Evolutionary conservation across 129 eudicot genomes (phyloP).

Genomic region (Centaurea solstitialis): DNA sequence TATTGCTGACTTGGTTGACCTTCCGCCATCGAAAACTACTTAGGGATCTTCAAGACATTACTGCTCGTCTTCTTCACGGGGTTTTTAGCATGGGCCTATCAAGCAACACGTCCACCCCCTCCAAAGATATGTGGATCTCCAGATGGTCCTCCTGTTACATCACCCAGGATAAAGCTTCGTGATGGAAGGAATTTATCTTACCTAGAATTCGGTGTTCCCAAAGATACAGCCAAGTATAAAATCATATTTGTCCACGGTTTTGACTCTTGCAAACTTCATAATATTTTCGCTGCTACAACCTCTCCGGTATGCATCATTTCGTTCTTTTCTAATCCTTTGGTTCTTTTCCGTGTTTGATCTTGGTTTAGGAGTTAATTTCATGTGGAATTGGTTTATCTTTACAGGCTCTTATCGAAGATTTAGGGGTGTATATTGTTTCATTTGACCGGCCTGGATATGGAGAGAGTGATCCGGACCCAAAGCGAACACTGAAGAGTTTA

Average conservation of each 20-base stretch:
- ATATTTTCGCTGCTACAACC: slow-evolving; percentile 37
- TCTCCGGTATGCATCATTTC: slow-evolving; percentile 46
- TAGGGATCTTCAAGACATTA: slow-evolving; percentile 63
- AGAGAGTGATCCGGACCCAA: slow-evolving; percentile 82
- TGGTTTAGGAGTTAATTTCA: neutral
- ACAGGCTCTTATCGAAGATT: slow-evolving; percentile 56
- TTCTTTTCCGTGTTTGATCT: neutral
- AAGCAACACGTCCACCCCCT: slow-evolving; percentile 67
- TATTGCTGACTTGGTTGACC: slow-evolving; percentile 4
- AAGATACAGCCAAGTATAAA: slow-evolving; percentile 60
- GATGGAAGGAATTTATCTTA: slow-evolving; percentile 88
- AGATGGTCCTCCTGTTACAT: slow-evolving; percentile 73
- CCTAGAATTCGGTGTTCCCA: slow-evolving; percentile 67
- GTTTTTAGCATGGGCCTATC: slow-evolving; percentile 60
- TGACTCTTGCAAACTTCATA: slow-evolving; percentile 48
- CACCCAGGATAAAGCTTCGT: slow-evolving; percentile 66
- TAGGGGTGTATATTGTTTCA: slow-evolving; percentile 62
- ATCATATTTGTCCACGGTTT: slow-evolving; percentile 69
- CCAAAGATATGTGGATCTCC: slow-evolving; percentile 70
- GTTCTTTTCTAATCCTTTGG: neutral
- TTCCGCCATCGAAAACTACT: neutral
- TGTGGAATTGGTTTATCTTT: neutral
- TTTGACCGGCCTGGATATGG: slow-evolving; percentile 88
- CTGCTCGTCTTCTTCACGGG: slow-evolving; percentile 53
- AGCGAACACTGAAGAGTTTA: slow-evolving; percentile 42